Evolutionary conservation across 2,329 filamentous ascomycete genomes (phyloP).

Genomic region (Akanthomyces muscarius): DNA sequence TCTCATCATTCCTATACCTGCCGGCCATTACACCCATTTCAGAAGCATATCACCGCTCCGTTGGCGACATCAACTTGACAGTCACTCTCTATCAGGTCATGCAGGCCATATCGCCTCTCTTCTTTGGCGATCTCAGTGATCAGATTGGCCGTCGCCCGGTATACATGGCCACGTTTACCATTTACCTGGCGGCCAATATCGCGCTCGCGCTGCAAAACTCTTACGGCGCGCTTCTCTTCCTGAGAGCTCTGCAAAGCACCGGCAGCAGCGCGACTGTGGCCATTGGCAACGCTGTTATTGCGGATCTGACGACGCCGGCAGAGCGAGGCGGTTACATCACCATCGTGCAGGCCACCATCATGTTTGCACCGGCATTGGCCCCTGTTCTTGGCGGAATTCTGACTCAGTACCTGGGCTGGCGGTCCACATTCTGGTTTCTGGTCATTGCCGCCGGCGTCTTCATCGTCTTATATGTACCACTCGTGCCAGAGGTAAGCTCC

Average conservation of each 20-base stretch:
- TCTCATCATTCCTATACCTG: conserved; percentile 39
- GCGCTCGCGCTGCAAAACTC: conserved; percentile 32
- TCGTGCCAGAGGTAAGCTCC: conserved; percentile 25
- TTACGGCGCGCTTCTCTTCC: conserved; percentile 42
- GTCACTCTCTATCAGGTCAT: conserved; percentile 18
- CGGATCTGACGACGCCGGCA: conserved; percentile 51
- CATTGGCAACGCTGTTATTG: conserved; percentile 49
- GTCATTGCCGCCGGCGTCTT: conserved; percentile 38
- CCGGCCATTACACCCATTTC: conserved; percentile 42
- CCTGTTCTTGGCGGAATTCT: conserved; percentile 53
- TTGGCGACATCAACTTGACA: conserved; percentile 17
- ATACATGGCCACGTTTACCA: not conserved
- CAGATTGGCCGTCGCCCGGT: conserved; percentile 13
- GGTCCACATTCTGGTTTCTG: conserved; percentile 55
- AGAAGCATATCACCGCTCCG: conserved; percentile 31
- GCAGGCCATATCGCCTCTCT: not conserved
- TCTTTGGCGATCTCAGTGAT: conserved; percentile 15
- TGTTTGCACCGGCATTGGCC: conserved; percentile 39
- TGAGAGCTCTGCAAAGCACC: conserved; percentile 48
- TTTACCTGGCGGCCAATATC: conserved; percentile 15
- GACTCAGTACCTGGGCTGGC: conserved; percentile 49
- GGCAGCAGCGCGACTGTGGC: conserved; percentile 54
- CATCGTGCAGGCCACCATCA: conserved; percentile 39
- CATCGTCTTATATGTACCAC: conserved; percentile 40
- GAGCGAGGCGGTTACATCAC: conserved; percentile 55